Evolutionary conservation across 1,284 basidiomycete species (phyloP), one percentile per base, ranked within the genome.

Genomic region (Cutaneotrichosporon cutaneum): DNA sequence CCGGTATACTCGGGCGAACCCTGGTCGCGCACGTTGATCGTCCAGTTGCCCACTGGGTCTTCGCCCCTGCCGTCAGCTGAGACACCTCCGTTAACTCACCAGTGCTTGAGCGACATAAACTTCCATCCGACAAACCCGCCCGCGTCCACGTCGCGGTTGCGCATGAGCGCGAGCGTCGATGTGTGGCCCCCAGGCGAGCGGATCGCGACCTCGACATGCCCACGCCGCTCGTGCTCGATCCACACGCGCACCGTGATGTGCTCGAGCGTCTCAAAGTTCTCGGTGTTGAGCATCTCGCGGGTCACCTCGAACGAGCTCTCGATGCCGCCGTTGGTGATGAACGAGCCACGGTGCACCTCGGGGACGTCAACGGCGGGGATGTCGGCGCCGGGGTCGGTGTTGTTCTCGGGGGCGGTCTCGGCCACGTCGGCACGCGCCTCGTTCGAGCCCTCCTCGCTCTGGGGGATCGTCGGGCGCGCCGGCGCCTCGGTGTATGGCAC

Each of bases 41-140:
- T 92, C 96, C 96, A 99, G 8, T 87, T 85, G 16, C 96, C 96
- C n/a, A 93, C 77, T 0, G 94, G 90, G 72, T 90, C 84, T 81
- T 99, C 96, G 54, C 90, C 94, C 93, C n/a, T n/a, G n/a, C n/a
- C n/a, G n/a, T n/a, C n/a, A n/a, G n/a, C n/a, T n/a, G n/a, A n/a
- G n/a, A n/a, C n/a, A n/a, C n/a, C n/a, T n/a, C n/a, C n/a, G n/a
- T n/a, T n/a, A n/a, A n/a, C n/a, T n/a, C n/a, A n/a, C n/a, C 96
- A 99, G 77, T 99, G 96, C 80, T 99, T 99, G 60, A 99, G 86
- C 26, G 88, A 87, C 94, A 98, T 99, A 77, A 99, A 99, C 22
- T 86, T 89, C 96, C 96, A 99, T 0, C 93, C 94, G 27, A 87
- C 86, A 77, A 86, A 96, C 6, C 96, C 96, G 11, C 83, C 84